These are phyloP conservation scores for Zelonia costaricensis DNA, from an alignment of 208 protist species.

Conservation along the genomic window DNA sequence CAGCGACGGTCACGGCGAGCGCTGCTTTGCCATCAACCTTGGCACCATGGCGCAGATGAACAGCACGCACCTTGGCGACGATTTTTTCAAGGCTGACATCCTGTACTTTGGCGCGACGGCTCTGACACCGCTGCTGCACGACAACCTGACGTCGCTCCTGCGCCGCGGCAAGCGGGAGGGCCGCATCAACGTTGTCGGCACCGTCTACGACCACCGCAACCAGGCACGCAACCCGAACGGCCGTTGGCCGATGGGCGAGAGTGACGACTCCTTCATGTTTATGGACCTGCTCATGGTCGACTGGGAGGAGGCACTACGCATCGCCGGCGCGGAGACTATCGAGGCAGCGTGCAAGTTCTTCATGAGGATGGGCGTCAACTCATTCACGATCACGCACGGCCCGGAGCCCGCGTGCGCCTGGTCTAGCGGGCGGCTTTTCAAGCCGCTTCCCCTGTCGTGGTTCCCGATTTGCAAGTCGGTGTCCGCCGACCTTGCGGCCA, in stretches of 20 bases:
- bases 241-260: slow-evolving; percentile 33
- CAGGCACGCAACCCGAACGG: slow-evolving; percentile 14
- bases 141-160: slow-evolving; percentile 25
- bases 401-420: slow-evolving; percentile 18
- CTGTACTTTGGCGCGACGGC: slow-evolving; percentile 31
- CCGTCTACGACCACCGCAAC: slow-evolving; percentile 31
- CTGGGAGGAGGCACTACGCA: slow-evolving; percentile 31
- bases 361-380: slow-evolving; percentile 22
- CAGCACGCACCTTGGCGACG: slow-evolving; percentile 13
- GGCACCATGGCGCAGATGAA: slow-evolving; percentile 7
- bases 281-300: slow-evolving; percentile 43
- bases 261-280: slow-evolving; percentile 36
- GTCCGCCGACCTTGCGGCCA: slow-evolving; percentile 11
- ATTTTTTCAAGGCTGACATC: slow-evolving; percentile 30
- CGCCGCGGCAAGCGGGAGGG: slow-evolving; percentile 20
- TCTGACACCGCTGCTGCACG: slow-evolving; percentile 24
- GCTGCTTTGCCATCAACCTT: slow-evolving; percentile 33
- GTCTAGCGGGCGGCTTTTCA: slow-evolving; percentile 32
- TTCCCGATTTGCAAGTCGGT: slow-evolving; percentile 23
- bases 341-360: slow-evolving; percentile 26
- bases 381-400: slow-evolving; percentile 33
- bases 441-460: slow-evolving; percentile 15
- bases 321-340: slow-evolving; percentile 21
- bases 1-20: slow-evolving; percentile 28
- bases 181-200: slow-evolving; percentile 29